phyloP scores from a whole-genome alignment of 345 rosid species.

The Syzygium aqueum region DNA sequence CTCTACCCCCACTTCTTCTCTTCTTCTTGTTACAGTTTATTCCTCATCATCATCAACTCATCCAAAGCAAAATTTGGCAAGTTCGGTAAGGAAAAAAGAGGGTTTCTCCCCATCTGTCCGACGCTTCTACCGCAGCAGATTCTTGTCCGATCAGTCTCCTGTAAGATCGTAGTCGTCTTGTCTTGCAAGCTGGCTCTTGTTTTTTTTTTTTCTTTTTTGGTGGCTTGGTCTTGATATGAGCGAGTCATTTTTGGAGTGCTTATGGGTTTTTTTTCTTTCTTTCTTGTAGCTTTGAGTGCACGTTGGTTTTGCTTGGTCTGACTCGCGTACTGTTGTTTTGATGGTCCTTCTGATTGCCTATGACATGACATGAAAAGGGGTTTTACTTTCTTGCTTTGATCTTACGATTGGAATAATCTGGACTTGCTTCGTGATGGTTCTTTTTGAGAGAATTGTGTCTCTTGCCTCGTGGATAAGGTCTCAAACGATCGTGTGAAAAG shows the following conservation, averaged over 20 bases:
- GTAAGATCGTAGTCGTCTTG: neutral
- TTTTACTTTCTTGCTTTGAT: neutral
- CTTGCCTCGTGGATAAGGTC: neutral
- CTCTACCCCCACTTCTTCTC: fast-evolving
- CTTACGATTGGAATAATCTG: neutral
- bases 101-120: neutral
- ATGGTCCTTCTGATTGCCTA: neutral
- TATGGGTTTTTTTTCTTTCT: neutral
- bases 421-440: neutral
- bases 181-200: neutral
- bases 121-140: neutral
- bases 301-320: neutral
- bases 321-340: neutral
- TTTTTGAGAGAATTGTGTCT: neutral
- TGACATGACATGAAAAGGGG: neutral
- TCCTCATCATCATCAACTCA: neutral
- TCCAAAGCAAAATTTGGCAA: neutral
- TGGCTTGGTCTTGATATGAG: neutral
- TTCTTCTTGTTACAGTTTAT: neutral
- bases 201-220: neutral
- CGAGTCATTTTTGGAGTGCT: neutral
- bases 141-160: neutral
- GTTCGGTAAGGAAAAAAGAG: neutral
- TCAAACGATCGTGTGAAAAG: neutral
- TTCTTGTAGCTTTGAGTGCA: neutral